Base-by-base conservation (phyloP, 2,329 filamentous ascomycete species). In the Penicillium corylophilum region DNA sequence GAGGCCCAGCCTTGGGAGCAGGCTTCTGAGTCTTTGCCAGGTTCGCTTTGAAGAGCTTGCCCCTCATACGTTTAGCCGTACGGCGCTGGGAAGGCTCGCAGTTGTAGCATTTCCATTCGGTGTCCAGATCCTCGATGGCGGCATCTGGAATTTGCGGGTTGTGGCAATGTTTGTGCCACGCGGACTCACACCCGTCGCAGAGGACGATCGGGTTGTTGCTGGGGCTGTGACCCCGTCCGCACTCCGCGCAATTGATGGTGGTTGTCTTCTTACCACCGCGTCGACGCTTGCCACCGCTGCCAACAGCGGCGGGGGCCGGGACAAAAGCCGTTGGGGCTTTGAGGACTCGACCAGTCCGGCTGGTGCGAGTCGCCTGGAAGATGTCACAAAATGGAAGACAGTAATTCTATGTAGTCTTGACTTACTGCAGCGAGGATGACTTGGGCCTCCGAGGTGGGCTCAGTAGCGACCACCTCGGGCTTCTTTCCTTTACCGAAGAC, bases 121-220 rank as follows among this genome's bases (percentile, higher is more conserved):
- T 82, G 55, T 83, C 82, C 56, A 84, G 77, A 54, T 89, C 81
- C 31, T 79, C 79, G 42, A 92, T 81, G 18, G 87, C 82, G 16
- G 86, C 82, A 55, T 86, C 82, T n/a, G 81, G 79, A 54, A 95
- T 89, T 8, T 81, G 80, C 1, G 89, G 89, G 52, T 88, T 81
- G 68, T 95, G 89, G 64, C 90, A 95, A 63, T 84, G 83, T 68
- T 91, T 88, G 70, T 95, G 90, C 82, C 90, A 95, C 38, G 85
- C 83, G 26, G 79, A 78, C 67, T 90, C 89, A 74, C 90, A 95
- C 15, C 85, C 85, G 71, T 93, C 88, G 73, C 90, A 95, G 70
- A 92, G 90, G 2, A 94, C 89, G 66, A 95, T 92, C 72, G 86
- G 82, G 72, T 94, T 94, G 60, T 77, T 83, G n/a, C 77, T 69